phyloP scores from a whole-genome alignment of 2,329 filamentous ascomycete species.

The Paraphoma chrysanthemicola region DNA sequence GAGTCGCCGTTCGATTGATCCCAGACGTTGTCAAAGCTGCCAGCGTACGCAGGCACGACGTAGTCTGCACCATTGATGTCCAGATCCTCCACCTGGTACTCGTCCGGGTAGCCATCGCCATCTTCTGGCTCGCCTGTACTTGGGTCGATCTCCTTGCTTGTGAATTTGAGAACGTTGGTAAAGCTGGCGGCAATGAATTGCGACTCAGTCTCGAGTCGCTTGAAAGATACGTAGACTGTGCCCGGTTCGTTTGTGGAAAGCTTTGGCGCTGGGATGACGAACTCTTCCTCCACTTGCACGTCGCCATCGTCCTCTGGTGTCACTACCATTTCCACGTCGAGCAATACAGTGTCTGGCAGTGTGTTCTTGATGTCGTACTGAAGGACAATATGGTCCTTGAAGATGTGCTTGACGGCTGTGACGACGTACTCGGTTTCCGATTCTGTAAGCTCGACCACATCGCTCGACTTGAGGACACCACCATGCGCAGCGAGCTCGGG shows the following conservation, averaged over 20 bases:
- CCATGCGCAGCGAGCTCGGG: constrained; percentile 93
- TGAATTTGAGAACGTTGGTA: constrained; percentile 94
- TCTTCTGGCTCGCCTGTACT: constrained; percentile 93
- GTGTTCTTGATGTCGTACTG: constrained; percentile 99
- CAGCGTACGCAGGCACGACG: constrained; percentile 88
- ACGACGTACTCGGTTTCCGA: constrained; percentile 98
- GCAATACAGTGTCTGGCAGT: constrained; percentile 73
- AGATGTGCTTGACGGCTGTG: constrained; percentile 91
- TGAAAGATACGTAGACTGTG: constrained; percentile 94
- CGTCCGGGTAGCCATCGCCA: constrained; percentile 84
- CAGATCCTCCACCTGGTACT: constrained; percentile 95
- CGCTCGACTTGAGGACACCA: constrained; percentile 87
- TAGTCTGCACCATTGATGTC: constrained; percentile 93
- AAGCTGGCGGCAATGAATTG: constrained; percentile 83
- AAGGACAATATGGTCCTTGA: constrained; percentile 94
- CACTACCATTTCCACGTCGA: constrained; percentile 69
- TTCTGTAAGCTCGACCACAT: constrained; percentile 87
- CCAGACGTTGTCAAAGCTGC: constrained; percentile 96
- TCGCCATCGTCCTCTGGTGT: constrained; percentile 87
- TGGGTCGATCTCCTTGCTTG: constrained; percentile 96
- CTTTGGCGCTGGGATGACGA: constrained; percentile 87
- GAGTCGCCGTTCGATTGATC: constrained; percentile 91
- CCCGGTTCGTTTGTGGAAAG: constrained; percentile 86
- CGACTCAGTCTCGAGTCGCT: constrained; percentile 76
- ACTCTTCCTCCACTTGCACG: constrained; percentile 74